A percentile compares a stretch with the other conserved stretches of the same genome.
phyloP scores from a whole-genome alignment of 306 rosid genomes.

The Adenanthera pavonina region DNA sequence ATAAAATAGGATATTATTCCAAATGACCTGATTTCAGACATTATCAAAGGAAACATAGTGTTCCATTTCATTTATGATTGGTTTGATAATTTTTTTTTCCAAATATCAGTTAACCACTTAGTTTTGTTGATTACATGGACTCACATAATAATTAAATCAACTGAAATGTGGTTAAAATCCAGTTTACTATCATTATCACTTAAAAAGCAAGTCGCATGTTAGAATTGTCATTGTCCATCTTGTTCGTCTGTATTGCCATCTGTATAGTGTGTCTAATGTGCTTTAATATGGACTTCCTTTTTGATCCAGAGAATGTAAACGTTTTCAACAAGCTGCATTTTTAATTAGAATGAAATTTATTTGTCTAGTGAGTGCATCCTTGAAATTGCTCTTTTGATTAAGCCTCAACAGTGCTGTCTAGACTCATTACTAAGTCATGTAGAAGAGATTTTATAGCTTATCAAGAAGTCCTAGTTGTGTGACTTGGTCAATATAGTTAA shows the following conservation, averaged over 20 bases:
- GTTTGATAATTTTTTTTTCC: background rate
- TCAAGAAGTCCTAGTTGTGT: conserved; percentile 6
- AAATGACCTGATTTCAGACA: background rate
- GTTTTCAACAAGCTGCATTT: background rate
- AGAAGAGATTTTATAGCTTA: conserved; percentile 3
- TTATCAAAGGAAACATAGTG: background rate
- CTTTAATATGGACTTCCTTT: background rate
- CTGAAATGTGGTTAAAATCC: background rate
- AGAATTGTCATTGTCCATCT: no score
- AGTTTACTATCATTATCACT: background rate
- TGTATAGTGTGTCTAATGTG: background rate
- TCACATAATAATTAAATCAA: background rate
- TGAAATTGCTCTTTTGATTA: background rate
- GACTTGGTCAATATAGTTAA: conserved; percentile 23
- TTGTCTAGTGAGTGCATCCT: background rate
- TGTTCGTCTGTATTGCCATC: background rate
- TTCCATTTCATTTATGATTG: background rate
- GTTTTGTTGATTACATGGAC: background rate
- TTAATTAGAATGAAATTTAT: background rate
- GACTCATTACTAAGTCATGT: background rate
- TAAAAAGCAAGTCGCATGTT: background rate
- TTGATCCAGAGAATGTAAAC: background rate
- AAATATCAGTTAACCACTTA: background rate
- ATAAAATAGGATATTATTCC: background rate
- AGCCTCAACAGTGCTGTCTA: background rate